Percentiles rank a stretch among this genome's conserved stretches.
Conservation (phyloP, 495 filamentous ascomycete species). For the Daldinia bambusicola region DNA sequence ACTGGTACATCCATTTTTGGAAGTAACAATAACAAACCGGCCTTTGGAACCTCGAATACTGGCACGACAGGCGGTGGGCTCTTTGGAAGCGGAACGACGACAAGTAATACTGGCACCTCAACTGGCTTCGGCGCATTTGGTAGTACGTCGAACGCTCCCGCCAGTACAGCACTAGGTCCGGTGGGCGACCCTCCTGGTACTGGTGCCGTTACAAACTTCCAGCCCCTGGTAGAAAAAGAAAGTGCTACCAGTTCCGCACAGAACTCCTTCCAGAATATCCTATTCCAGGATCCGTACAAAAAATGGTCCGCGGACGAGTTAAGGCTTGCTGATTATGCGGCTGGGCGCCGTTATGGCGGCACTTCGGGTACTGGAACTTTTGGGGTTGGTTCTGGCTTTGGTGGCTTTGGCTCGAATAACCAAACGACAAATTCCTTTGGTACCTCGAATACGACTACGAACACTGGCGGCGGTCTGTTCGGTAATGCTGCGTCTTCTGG, state of each 20-base stretch:
- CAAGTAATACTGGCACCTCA: conserved; percentile 45
- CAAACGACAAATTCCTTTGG: conserved; percentile 55
- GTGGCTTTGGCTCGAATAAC: conserved; percentile 58
- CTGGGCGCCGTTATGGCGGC: conserved; percentile 84
- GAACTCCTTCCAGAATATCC: conserved; percentile 87
- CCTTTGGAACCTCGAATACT: conserved; percentile 59
- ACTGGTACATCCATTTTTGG: conserved; percentile 54
- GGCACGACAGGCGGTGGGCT: conserved; percentile 58
- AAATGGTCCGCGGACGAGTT: conserved; percentile 93
- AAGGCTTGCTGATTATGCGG: conserved; percentile 86
- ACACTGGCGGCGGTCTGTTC: conserved; percentile 61
- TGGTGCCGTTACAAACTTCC: conserved; percentile 74
- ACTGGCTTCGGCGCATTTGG: conserved; percentile 58
- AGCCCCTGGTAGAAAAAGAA: conserved; percentile 85
- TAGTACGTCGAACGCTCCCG: conserved; percentile 50
- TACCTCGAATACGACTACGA: conserved; percentile 50
- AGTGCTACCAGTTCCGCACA: conserved; percentile 57
- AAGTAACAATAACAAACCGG: conserved; percentile 47
- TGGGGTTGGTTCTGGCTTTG: conserved; percentile 71
- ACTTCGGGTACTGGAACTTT: conserved; percentile 85
- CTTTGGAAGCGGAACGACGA: conserved; percentile 55
- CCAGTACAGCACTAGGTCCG: conserved; percentile 63
- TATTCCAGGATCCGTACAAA: conserved; percentile 84
- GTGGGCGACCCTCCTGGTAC: conserved; percentile 73
- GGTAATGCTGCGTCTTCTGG: conserved; percentile 61